phyloP scores from a whole-genome alignment of 345 rosid species.

The Hibiscus trionum region DNA sequence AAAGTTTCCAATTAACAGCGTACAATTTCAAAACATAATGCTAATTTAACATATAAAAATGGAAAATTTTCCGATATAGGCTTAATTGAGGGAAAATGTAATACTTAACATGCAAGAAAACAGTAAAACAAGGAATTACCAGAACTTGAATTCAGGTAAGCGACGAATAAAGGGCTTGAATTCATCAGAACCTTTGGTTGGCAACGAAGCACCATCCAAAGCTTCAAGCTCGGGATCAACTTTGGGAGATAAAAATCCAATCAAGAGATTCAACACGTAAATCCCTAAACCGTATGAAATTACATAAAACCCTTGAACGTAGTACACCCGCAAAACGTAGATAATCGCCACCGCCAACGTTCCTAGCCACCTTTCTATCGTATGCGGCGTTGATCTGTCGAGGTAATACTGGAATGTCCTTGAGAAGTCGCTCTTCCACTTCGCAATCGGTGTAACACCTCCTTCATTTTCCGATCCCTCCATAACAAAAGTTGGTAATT shows the following conservation, averaged over 20 bases:
- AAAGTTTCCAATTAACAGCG: background rate
- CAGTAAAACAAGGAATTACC: slow-evolving; percentile 31
- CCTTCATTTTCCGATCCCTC: slow-evolving; percentile 29
- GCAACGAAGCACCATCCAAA: slow-evolving; percentile 43
- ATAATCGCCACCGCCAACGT: slow-evolving; percentile 42
- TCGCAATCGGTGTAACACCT: slow-evolving; percentile 21
- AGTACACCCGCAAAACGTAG: slow-evolving; percentile 51
- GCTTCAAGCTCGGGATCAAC: slow-evolving; percentile 74
- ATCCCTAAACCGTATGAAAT: slow-evolving; percentile 64
- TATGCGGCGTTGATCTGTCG: slow-evolving; percentile 42
- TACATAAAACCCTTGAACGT: slow-evolving; percentile 52
- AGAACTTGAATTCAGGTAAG: slow-evolving; percentile 80
- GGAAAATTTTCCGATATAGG: background rate
- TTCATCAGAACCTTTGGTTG: slow-evolving; percentile 44
- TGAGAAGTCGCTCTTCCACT: slow-evolving; percentile 39
- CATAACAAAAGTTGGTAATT: slow-evolving; percentile 18
- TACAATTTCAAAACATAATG: background rate
- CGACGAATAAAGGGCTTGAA: slow-evolving; percentile 73
- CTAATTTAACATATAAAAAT: background rate
- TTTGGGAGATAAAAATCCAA: slow-evolving; percentile 69
- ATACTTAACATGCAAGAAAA: background rate
- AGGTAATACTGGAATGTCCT: slow-evolving; percentile 42
- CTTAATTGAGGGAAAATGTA: background rate
- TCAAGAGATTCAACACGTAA: slow-evolving; percentile 67
- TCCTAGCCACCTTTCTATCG: slow-evolving; percentile 48